A percentile compares a stretch with the other conserved stretches of the same genome.
Conservation (phyloP, 2,329 filamentous ascomycete species). For the Colletotrichum tamarilloi region DNA sequence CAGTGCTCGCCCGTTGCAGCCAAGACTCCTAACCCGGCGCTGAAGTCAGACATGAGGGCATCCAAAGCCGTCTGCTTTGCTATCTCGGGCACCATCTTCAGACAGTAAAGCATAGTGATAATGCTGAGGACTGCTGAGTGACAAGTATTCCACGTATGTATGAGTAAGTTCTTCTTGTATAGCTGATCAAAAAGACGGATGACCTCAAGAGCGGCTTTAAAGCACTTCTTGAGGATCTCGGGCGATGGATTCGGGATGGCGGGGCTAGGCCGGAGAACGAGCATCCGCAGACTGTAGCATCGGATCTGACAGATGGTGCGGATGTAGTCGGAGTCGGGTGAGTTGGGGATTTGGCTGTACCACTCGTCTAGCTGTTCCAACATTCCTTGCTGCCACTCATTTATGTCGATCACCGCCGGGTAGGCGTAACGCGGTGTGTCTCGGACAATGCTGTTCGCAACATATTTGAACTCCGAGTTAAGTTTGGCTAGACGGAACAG, state of each 20-base stretch:
- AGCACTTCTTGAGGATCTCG: constrained; percentile 53
- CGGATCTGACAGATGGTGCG: constrained; percentile 53
- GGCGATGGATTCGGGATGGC: constrained; percentile 59
- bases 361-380: constrained; percentile 53
- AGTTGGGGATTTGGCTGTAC: constrained; percentile 36
- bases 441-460: constrained; percentile 63
- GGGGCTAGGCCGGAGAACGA: constrained; percentile 62
- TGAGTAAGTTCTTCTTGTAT: constrained; percentile 55
- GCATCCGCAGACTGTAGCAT: constrained; percentile 60
- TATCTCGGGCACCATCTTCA: constrained; percentile 57
- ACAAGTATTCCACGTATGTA: constrained; percentile 60
- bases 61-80: constrained; percentile 44
- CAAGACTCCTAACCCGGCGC: constrained; percentile 56
- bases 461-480: constrained; percentile 69
- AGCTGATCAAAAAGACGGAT: constrained; percentile 54
- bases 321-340: constrained; percentile 39
- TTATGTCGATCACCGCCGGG: constrained; percentile 56
- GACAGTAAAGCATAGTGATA: constrained; percentile 62
- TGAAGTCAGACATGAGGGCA: constrained; percentile 52
- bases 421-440: constrained; percentile 60
- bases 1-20: constrained; percentile 64
- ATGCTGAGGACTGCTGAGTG: constrained; percentile 60
- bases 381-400: constrained; percentile 58
- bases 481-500: constrained; percentile 59
- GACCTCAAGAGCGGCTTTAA: constrained; percentile 53